Conservation (phyloP, 176 grass and related monocot genomes). For the Juncus inflexus region DNA sequence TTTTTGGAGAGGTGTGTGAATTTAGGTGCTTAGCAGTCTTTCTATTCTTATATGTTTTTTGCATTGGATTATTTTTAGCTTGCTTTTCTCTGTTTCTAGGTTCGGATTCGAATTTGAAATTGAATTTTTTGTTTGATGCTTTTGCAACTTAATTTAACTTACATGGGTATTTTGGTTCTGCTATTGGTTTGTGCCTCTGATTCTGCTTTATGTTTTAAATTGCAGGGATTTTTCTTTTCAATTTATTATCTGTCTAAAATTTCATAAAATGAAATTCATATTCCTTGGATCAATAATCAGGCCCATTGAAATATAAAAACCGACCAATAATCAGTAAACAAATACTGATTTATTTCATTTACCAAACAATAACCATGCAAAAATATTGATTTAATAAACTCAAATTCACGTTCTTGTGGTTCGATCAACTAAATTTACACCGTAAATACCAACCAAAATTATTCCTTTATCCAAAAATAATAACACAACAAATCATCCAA, state of each 20-base stretch:
- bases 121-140: conserved; percentile 12
- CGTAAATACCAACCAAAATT: no score
- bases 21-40: conserved; percentile 34
- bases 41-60: conserved; percentile 24
- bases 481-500: conserved; percentile 12
- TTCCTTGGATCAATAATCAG: conserved; percentile 1
- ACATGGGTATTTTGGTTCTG: background rate
- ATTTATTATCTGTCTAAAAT: conserved; percentile 5
- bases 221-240: background rate
- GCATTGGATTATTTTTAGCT: conserved; percentile 16
- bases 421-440: no score
- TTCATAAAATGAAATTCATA: background rate
- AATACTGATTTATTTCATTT: background rate
- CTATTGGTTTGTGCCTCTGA: background rate
- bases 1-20: conserved; percentile 35
- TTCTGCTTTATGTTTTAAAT: background rate
- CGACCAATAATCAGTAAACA: background rate
- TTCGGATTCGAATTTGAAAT: conserved; percentile 15
- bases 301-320: background rate
- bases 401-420: no score
- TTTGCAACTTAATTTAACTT: conserved; percentile 11
- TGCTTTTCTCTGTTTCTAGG: conserved; percentile 16
- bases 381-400: no score
- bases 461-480: conserved; percentile 4
- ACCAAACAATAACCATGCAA: background rate